Evolutionary conservation across 2,329 filamentous ascomycete genomes (phyloP).

Genomic region (Colletotrichum incanum): DNA sequence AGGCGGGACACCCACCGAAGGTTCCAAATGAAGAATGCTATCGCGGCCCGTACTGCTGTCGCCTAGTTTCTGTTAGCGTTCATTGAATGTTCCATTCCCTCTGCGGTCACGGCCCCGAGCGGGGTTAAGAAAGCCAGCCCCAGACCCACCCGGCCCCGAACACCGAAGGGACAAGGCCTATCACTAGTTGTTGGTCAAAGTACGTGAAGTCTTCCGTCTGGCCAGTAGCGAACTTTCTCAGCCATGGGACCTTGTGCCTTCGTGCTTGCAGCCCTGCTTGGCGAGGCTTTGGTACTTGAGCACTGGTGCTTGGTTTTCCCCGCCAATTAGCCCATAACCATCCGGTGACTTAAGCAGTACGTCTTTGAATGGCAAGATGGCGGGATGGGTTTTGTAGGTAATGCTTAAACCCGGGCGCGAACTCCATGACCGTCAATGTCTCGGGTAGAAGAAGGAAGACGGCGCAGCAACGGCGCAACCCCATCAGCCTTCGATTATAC

Average conservation of each 20-base stretch:
- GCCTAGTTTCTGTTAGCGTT: slow-evolving; percentile 5
- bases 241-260: neutral
- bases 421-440: neutral
- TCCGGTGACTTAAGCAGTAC: neutral
- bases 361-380: neutral
- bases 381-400: neutral
- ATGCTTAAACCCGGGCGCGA: slow-evolving; percentile 30
- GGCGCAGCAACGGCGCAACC: neutral
- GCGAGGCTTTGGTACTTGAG: neutral
- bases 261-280: neutral
- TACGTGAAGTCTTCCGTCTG: neutral
- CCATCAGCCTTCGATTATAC: neutral
- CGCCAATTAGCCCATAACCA: neutral
- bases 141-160: neutral
- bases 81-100: neutral
- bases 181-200: neutral
- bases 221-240: neutral
- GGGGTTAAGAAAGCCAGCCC: neutral
- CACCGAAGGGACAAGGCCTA: neutral
- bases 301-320: neutral
- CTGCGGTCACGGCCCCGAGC: neutral
- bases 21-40: neutral
- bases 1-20: too few relatives aligned
- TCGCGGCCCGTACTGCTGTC: neutral
- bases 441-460: neutral